phyloP scores from a whole-genome alignment of 2,329 filamentous ascomycete species.

The Colletotrichum euphorbiae region DNA sequence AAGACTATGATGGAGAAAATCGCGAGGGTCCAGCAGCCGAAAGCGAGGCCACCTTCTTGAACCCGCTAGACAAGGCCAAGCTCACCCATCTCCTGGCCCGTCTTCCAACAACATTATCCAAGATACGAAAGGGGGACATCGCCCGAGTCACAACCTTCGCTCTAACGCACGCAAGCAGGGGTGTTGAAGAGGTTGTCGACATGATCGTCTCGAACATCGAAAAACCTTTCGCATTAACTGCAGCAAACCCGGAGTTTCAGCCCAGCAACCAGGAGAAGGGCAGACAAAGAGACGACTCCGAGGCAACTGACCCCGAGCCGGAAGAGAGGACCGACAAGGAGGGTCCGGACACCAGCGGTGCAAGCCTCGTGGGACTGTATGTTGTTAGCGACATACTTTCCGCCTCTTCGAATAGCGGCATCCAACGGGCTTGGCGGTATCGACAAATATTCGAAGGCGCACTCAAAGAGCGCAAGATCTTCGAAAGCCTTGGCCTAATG shows the following conservation, averaged over 20 bases:
- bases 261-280: slow-evolving; percentile 41
- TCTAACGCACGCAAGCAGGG: slow-evolving; percentile 85
- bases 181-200: slow-evolving; percentile 91
- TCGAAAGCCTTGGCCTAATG: slow-evolving; percentile 80
- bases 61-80: slow-evolving; percentile 85
- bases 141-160: slow-evolving; percentile 89
- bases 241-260: slow-evolving; percentile 65
- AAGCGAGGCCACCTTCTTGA: slow-evolving; percentile 74
- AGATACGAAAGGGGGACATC: slow-evolving; percentile 85
- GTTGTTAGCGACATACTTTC: slow-evolving; percentile 82
- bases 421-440: slow-evolving; percentile 89
- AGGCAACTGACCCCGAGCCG: slow-evolving; percentile 50
- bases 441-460: slow-evolving; percentile 82
- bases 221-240: slow-evolving; percentile 78
- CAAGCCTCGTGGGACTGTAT: slow-evolving; percentile 85
- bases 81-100: slow-evolving; percentile 86
- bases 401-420: slow-evolving; percentile 78
- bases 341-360: slow-evolving; percentile 72
- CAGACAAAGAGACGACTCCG: slow-evolving; percentile 50
- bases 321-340: slow-evolving; percentile 58
- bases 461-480: slow-evolving; percentile 75
- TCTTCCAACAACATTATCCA: slow-evolving; percentile 79
- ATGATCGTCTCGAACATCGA: slow-evolving; percentile 86
- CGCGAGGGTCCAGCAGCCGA: slow-evolving; percentile 60
- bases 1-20: slow-evolving; percentile 74